These are phyloP conservation scores for Paralagenidium karlingii DNA, from an alignment of 352 stramenopile species.

Conservation along the genomic window DNA sequence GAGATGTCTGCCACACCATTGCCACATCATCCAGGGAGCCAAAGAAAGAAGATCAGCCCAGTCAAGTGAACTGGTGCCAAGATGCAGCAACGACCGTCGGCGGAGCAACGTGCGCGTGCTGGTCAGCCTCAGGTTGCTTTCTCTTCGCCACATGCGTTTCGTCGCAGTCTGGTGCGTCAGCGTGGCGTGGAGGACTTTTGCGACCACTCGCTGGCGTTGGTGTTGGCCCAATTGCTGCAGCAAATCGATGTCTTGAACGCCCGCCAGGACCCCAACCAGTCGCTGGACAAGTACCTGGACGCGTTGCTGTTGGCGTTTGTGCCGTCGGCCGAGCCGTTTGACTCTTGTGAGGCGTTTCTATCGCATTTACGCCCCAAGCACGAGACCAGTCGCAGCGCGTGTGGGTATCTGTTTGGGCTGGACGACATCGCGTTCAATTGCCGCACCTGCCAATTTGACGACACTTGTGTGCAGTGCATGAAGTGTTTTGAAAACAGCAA, in stretches of 20 bases:
- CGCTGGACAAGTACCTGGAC: too few relatives aligned
- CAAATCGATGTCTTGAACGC: constrained; percentile 7
- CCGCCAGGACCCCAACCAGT: constrained; percentile 1
- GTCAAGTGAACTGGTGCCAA: too few relatives aligned
- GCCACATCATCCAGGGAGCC: too few relatives aligned
- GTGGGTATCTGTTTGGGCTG: constrained; percentile 93
- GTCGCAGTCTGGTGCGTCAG: too few relatives aligned
- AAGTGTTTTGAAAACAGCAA: constrained; percentile 91
- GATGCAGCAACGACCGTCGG: too few relatives aligned
- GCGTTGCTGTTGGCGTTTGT: constrained; percentile 8
- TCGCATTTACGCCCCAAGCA: constrained; percentile 40
- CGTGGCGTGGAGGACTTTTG: too few relatives aligned
- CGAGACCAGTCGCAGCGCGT: too few relatives aligned
- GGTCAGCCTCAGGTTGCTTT: too few relatives aligned
- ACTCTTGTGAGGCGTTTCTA: constrained; percentile 35
- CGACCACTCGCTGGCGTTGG: constrained; percentile 11
- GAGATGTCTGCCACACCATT: too few relatives aligned
- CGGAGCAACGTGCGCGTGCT: too few relatives aligned
- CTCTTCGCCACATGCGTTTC: too few relatives aligned
- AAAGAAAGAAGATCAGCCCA: too few relatives aligned
- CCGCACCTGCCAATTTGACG: constrained; percentile 94
- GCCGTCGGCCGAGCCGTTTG: neutral
- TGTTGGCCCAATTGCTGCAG: constrained; percentile 8
- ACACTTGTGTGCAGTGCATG: constrained; percentile 96
- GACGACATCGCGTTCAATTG: constrained; percentile 99